Evolutionary conservation across 2,329 filamentous ascomycete genomes (phyloP).

Genomic region (Rutstroemia sp.): DNA sequence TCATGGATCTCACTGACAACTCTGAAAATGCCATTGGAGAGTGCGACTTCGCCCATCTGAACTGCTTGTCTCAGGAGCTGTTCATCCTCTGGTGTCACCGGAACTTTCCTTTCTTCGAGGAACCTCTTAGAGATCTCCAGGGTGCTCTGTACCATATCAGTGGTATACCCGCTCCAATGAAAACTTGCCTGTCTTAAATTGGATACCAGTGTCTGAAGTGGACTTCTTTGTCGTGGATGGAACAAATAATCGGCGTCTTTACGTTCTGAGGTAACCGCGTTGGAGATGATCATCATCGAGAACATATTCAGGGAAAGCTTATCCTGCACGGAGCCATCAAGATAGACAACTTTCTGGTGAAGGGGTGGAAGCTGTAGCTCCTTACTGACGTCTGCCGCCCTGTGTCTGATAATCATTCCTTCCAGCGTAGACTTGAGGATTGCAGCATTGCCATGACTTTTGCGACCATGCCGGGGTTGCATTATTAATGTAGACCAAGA

Average conservation of each 20-base stretch:
- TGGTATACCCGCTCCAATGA: conserved; percentile 69
- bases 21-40: conserved; percentile 54
- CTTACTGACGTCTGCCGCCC: conserved; percentile 58
- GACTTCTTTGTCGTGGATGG: conserved; percentile 62
- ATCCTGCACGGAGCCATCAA: conserved; percentile 81
- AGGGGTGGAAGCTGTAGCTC: conserved; percentile 63
- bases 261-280: conserved; percentile 81
- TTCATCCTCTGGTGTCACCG: conserved; percentile 54
- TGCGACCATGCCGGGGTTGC: conserved; percentile 43
- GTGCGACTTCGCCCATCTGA: conserved; percentile 51
- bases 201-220: conserved; percentile 59
- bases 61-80: conserved; percentile 56
- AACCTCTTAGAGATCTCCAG: conserved; percentile 63
- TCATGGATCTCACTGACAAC: conserved; percentile 66
- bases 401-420: conserved; percentile 75
- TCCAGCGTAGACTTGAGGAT: conserved; percentile 66
- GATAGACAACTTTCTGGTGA: conserved; percentile 60
- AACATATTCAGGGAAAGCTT: conserved; percentile 79
- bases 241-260: conserved; percentile 85
- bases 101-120: conserved; percentile 51
- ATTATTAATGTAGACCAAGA: conserved; percentile 70
- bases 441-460: conserved; percentile 48
- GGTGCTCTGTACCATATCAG: conserved; percentile 53
- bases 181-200: conserved; percentile 82
- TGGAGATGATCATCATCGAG: conserved; percentile 74